These are phyloP conservation scores for Gastrolobium bilobum DNA, from an alignment of 306 rosid species.

Conservation along the genomic window DNA sequence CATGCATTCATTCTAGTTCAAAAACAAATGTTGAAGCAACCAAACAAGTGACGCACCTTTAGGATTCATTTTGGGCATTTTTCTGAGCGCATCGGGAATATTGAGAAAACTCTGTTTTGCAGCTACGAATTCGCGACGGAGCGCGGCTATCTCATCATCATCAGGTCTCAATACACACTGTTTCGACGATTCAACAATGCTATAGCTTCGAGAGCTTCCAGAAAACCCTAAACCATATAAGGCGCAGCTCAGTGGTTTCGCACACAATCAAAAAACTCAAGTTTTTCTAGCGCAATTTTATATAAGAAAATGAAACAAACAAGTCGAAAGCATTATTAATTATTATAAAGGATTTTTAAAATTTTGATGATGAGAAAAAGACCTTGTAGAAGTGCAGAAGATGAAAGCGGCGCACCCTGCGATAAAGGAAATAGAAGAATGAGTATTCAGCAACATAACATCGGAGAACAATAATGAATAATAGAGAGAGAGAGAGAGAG, in stretches of 20 bases:
- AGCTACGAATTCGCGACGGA: conserved; percentile 73
- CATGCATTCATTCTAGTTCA: neutral
- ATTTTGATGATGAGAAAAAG: neutral
- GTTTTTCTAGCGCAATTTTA: neutral
- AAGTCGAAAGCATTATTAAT: conserved; percentile 11
- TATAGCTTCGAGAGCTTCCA: conserved; percentile 59
- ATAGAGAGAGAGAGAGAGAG: conserved; percentile 16
- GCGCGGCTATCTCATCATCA: conserved; percentile 61
- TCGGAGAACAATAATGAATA: conserved; percentile 20
- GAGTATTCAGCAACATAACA: conserved; percentile 32
- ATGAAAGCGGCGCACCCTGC: conserved; percentile 54
- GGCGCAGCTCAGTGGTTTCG: conserved; percentile 12
- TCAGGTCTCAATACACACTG: conserved; percentile 45
- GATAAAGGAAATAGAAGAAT: conserved; percentile 32
- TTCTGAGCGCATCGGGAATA: conserved; percentile 70
- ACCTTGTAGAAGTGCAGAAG: conserved; percentile 62
- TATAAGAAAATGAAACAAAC: conserved; percentile 26
- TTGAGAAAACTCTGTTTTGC: conserved; percentile 72
- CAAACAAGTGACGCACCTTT: conserved; percentile 56
- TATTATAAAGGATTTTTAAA: neutral
- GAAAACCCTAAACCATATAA: conserved; percentile 59
- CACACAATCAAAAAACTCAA: neutral
- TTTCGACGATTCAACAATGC: conserved; percentile 47
- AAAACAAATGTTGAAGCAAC: conserved; percentile 31
- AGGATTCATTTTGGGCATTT: conserved; percentile 86